A percentile compares a stretch with the other conserved stretches of the same genome.
Evolutionary conservation across 1,139 yeast genomes (phyloP).

Genomic region (Sugiyamaella sp.): DNA sequence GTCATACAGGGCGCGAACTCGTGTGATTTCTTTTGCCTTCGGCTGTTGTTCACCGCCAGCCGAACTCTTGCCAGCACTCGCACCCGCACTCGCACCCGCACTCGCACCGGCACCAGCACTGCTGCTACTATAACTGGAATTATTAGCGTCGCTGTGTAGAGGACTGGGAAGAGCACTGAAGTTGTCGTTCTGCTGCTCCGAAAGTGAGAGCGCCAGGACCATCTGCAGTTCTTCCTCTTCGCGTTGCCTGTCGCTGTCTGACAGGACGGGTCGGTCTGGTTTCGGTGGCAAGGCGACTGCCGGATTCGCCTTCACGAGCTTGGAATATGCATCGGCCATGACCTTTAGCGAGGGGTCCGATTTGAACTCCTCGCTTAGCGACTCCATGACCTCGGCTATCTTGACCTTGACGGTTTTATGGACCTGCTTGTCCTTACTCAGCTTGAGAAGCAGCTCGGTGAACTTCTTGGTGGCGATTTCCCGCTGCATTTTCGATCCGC

Average conservation of each 20-base stretch:
- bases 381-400: constrained; percentile 68
- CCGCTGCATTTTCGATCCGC: constrained; percentile 86
- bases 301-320: constrained; percentile 39
- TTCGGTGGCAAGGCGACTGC: constrained; percentile 52
- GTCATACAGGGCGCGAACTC: constrained; percentile 86
- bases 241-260: constrained; percentile 51
- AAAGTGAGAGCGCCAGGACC: constrained; percentile 75
- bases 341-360: constrained; percentile 74
- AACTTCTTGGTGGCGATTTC: constrained; percentile 76
- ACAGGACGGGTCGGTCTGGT: constrained; percentile 61
- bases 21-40: constrained; percentile 51
- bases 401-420: constrained; percentile 70
- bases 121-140: constrained; percentile 16
- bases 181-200: constrained; percentile 48
- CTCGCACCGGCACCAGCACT: constrained; percentile 18
- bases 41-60: constrained; percentile 22
- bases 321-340: constrained; percentile 62
- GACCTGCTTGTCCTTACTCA: constrained; percentile 58
- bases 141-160: too few relatives aligned
- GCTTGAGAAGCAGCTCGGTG: constrained; percentile 57
- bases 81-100: constrained; percentile 15
- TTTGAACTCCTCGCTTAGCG: constrained; percentile 58
- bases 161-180: constrained; percentile 16
- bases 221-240: constrained; percentile 84
- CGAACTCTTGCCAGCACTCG: constrained; percentile 25